Evolutionary conservation across 331 rosid genomes (phyloP), one percentile per base, ranked within the genome.

Genomic region (Pyracantha coccinea): DNA sequence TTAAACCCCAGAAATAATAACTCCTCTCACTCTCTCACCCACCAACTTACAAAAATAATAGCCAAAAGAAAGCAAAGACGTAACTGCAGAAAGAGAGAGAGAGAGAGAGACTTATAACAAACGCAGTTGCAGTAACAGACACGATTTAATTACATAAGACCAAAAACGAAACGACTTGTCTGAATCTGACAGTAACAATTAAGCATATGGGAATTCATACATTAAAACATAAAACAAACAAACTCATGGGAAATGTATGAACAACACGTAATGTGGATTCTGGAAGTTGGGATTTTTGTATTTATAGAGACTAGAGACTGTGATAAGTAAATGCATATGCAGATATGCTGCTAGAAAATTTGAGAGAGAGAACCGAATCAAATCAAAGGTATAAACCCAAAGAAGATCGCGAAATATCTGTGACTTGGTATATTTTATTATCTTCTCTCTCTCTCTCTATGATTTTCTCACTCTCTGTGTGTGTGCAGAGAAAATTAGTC

Each of bases 161-260:
- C 66, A 23, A 45, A 71, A 55, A 20, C 54, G 33, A 71, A 71
- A 32, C 54, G 54, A 55, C 75, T 71, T 31, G 29, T 38, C 45
- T 35, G 44, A 35, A 35, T 70, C 74, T 53, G 50, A 70, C 64
- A n/a, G n/a, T 13, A 69, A 16, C 64, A 71, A 71, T 32, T 54
- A 31, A 29, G 23, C 75, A 71, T 55, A 35, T 2, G 44, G 12
- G 44, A 35, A 35, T 35, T 35, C 44, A 9, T 8, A 8, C 3
- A 35, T 35, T 38, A 38, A 38, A 38, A 57, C 57, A 33, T 38
- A 33, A 35, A 72, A 35, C 76, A 72, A 53, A 31, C 66, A 32
- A 75, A 82, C 83, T 87, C 91, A 85, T 89, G 81, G 35, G 89
- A 84, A 52, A 75, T 67, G 88, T 74, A 76, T 87, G 96, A 84